Percentiles rank a stretch among this genome's conserved stretches.
phyloP scores from a whole-genome alignment of 257 asterid species.

The Agastache rugosa region DNA sequence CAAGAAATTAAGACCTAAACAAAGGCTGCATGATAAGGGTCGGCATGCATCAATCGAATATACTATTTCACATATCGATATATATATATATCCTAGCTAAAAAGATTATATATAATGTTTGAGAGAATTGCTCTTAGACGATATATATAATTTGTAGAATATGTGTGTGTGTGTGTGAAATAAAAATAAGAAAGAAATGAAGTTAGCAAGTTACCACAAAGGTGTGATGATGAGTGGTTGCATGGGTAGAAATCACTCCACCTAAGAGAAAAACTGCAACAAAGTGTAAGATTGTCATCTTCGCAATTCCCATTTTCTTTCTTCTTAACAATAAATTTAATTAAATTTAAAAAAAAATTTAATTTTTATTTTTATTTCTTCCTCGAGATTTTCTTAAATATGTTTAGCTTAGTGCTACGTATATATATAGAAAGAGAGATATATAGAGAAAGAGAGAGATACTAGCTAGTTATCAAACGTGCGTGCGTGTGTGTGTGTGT shows the following conservation, averaged over 20 bases:
- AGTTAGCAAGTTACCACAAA: constrained; percentile 40
- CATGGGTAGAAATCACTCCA: constrained; percentile 36
- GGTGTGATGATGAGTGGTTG: constrained; percentile 34
- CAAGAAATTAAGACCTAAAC: too few species aligned
- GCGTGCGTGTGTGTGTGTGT: not conserved
- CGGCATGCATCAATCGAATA: too few species aligned
- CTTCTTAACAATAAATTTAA: too few species aligned
- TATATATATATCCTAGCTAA: too few species aligned
- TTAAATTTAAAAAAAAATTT: too few species aligned
- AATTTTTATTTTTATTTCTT: too few species aligned
- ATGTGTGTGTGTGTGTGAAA: not conserved
- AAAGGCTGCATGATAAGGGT: too few species aligned
- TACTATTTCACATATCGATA: too few species aligned
- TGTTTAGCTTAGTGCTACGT: not conserved
- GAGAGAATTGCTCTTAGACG: too few species aligned
- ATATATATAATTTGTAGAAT: too few species aligned
- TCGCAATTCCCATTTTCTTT: not conserved
- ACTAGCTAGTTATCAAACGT: not conserved
- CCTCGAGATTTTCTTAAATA: not conserved
- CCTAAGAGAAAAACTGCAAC: constrained; percentile 33
- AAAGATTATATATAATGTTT: too few species aligned
- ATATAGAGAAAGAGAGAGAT: too few species aligned
- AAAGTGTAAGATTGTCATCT: constrained; percentile 21
- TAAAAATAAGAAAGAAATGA: not conserved
- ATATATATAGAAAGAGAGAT: not conserved